Evolutionary conservation across 2,329 filamentous ascomycete species (phyloP).

Genomic region (Dendrostoma leiphaemia): DNA sequence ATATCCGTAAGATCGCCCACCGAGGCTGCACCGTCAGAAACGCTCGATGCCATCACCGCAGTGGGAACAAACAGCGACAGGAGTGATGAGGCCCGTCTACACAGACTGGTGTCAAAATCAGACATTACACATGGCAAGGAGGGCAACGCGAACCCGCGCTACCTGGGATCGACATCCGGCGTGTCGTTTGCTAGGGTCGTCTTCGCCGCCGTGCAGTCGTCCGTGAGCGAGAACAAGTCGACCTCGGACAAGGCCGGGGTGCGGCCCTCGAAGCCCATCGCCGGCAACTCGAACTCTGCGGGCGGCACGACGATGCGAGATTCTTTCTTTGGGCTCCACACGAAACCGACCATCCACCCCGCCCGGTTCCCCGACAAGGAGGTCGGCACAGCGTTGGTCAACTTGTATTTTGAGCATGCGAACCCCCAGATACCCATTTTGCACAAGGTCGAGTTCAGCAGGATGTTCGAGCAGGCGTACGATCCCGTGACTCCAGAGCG

Average conservation of each 20-base stretch:
- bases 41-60: constrained; percentile 30
- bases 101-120: constrained; percentile 63
- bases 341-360: constrained; percentile 80
- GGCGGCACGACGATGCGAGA: constrained; percentile 82
- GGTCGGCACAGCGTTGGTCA: constrained; percentile 69
- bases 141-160: constrained; percentile 71
- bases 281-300: constrained; percentile 44
- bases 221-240: constrained; percentile 63
- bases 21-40: constrained; percentile 29
- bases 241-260: constrained; percentile 64
- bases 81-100: constrained; percentile 56
- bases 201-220: constrained; percentile 84
- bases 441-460: constrained; percentile 85
- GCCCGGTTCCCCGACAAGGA: constrained; percentile 79
- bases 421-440: constrained; percentile 95
- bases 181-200: constrained; percentile 95
- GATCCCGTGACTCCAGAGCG: constrained; percentile 62
- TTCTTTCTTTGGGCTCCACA: constrained; percentile 95
- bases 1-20: constrained; percentile 31
- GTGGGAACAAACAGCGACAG: constrained; percentile 46
- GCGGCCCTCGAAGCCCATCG: constrained; percentile 54
- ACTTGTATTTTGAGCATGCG: constrained; percentile 91
- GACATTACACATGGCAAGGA: constrained; percentile 28
- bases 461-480: constrained; percentile 82
- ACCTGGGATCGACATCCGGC: constrained; percentile 80